Evolutionary conservation across 139 green algal species (phyloP).

Genomic region (Mesostigma viride): DNA sequence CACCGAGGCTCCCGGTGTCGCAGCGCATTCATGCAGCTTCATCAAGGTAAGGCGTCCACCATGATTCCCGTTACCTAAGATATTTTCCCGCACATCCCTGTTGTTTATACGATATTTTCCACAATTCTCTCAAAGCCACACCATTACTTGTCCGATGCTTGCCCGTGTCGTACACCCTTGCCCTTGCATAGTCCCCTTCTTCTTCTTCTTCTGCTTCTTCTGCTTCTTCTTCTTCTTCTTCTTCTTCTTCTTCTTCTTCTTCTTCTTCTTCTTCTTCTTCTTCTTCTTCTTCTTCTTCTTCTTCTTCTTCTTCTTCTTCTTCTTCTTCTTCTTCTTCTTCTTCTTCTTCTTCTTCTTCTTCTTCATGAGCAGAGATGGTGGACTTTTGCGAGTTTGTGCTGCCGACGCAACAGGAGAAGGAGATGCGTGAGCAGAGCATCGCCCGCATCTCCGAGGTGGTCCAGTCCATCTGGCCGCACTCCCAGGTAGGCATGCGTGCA

Average conservation of each 20-base stretch:
- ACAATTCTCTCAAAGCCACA: no score
- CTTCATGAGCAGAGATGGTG: conserved; percentile 49
- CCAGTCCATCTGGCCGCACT: conserved; percentile 48
- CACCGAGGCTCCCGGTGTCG: no score
- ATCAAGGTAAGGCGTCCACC: no score
- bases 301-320: neutral
- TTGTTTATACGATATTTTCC: no score
- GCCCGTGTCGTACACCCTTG: no score
- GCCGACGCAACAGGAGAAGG: conserved; percentile 50
- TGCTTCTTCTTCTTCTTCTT: no score
- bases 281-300: conserved; percentile 4
- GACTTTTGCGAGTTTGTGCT: conserved; percentile 56
- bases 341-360: neutral
- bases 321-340: neutral
- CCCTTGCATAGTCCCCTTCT: neutral
- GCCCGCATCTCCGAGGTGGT: conserved; percentile 44
- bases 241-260: neutral
- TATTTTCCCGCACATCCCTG: no score
- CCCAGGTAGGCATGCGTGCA: neutral
- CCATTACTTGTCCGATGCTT: no score
- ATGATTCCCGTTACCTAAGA: no score
- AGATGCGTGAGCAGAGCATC: conserved; percentile 37
- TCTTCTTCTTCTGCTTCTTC: no score
- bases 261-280: neutral
- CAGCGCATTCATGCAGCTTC: no score